Evolutionary conservation across 2,329 filamentous ascomycete species (phyloP).

Genomic region (Alternaria longipes): DNA sequence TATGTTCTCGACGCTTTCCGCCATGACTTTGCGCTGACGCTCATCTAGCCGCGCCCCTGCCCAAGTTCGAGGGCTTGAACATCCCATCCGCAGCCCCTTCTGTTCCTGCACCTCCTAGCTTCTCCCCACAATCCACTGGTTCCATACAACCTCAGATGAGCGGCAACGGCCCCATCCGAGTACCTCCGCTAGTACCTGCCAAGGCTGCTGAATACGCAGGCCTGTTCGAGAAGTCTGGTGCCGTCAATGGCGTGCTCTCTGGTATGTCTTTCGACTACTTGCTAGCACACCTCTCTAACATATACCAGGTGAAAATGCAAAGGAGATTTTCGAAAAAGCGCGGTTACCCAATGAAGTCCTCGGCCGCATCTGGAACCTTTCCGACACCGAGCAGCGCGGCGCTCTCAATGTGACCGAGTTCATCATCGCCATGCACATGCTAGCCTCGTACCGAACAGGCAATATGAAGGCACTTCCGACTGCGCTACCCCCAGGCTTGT

Average conservation of each 20-base stretch:
- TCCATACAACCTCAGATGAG: conserved; percentile 51
- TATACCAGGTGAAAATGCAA: conserved; percentile 77
- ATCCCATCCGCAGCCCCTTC: conserved; percentile 57
- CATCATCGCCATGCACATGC: conserved; percentile 96
- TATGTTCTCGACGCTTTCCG: conserved; percentile 42
- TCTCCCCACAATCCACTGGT: conserved; percentile 49
- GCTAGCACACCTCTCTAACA: conserved; percentile 10
- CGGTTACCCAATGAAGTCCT: conserved; percentile 88
- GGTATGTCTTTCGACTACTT: conserved; percentile 51
- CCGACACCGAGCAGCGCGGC: conserved; percentile 92
- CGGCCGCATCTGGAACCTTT: conserved; percentile 94
- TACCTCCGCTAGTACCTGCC: conserved; percentile 86
- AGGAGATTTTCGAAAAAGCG: conserved; percentile 94
- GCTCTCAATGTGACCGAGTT: conserved; percentile 89
- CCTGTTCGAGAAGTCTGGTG: conserved; percentile 89
- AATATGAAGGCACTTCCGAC: conserved; percentile 80
- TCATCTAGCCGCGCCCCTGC: conserved; percentile 76
- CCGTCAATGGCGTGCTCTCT: conserved; percentile 78
- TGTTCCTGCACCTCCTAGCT: conserved; percentile 59
- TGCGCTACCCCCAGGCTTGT: conserved; percentile 82
- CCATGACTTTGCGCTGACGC: conserved; percentile 27
- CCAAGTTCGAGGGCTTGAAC: conserved; percentile 85
- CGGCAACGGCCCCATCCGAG: conserved; percentile 73
- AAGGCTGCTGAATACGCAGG: conserved; percentile 88
- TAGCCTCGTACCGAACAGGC: conserved; percentile 89